phyloP scores from a whole-genome alignment of 352 stramenopile species.

The Phytophthora fragariaefolia region DNA sequence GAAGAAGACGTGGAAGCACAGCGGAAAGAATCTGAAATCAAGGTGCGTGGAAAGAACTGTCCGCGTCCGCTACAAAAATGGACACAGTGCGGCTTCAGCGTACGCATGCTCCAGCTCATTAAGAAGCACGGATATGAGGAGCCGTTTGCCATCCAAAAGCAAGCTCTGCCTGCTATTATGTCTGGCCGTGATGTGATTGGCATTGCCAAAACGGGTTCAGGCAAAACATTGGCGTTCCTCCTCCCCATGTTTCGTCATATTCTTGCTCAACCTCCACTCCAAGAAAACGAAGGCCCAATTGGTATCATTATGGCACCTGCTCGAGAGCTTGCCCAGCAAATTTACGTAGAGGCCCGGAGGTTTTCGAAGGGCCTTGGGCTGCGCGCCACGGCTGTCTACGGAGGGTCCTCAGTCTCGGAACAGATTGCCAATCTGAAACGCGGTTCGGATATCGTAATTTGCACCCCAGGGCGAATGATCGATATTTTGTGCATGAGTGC shows the following conservation, averaged over 20 bases:
- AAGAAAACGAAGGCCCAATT: constrained; percentile 97
- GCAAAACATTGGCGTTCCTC: constrained; percentile 92
- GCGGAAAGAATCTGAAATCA: constrained; percentile 94
- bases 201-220: constrained; percentile 98
- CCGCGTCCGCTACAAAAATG: constrained; percentile 96
- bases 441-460: constrained; percentile 98
- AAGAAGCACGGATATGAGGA: constrained; percentile 93
- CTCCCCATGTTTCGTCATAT: constrained; percentile 97
- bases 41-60: constrained; percentile 97
- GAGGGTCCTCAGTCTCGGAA: constrained; percentile 93
- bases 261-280: constrained; percentile 87
- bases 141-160: constrained; percentile 98
- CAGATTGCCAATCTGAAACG: constrained; percentile 99
- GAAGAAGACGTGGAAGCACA: constrained; percentile 85
- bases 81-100: constrained; percentile 97
- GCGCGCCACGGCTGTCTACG: constrained; percentile 96
- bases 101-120: constrained; percentile 95
- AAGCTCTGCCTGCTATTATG: constrained; percentile 98
- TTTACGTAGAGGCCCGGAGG: constrained; percentile 95
- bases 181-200: constrained; percentile 98
- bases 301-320: constrained; percentile 98
- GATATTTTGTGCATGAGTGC: constrained; percentile 99
- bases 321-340: constrained; percentile 98
- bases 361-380: constrained; percentile 95
- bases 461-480: constrained; percentile 98